These are phyloP conservation scores for Phalaenopsis equestris DNA, from an alignment of 106 monocot genomes.

Conservation along the genomic window DNA sequence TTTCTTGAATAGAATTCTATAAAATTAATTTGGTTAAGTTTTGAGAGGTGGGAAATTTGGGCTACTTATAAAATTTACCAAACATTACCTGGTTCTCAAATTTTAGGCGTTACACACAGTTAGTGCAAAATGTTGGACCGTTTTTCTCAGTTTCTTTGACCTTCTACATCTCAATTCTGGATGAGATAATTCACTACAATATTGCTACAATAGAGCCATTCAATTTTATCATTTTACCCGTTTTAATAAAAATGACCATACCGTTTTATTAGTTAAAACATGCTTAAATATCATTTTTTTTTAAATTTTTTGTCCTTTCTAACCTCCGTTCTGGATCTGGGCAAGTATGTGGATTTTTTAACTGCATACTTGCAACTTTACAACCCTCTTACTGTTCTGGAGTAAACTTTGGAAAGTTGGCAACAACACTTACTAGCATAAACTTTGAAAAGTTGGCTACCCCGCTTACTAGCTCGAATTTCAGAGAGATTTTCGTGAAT, in stretches of 20 bases:
- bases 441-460: background rate
- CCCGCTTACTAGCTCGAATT: background rate
- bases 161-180: background rate
- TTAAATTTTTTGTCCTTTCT: background rate
- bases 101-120: no score
- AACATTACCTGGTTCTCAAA: no score
- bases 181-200: background rate
- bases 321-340: background rate
- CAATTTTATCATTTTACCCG: background rate
- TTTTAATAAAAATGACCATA: background rate
- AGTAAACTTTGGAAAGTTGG: no score
- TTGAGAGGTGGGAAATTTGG: no score
- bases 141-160: background rate
- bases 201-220: background rate
- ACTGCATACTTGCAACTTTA: background rate
- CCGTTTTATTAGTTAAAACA: no score
- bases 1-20: no score
- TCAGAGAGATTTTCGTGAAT: background rate
- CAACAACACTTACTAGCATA: background rate
- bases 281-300: no score
- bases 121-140: background rate
- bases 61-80: no score
- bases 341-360: background rate
- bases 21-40: no score
- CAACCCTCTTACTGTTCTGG: background rate